Evolutionary conservation across 495 filamentous ascomycete genomes (phyloP).

Genomic region (Talaromyces liani): DNA sequence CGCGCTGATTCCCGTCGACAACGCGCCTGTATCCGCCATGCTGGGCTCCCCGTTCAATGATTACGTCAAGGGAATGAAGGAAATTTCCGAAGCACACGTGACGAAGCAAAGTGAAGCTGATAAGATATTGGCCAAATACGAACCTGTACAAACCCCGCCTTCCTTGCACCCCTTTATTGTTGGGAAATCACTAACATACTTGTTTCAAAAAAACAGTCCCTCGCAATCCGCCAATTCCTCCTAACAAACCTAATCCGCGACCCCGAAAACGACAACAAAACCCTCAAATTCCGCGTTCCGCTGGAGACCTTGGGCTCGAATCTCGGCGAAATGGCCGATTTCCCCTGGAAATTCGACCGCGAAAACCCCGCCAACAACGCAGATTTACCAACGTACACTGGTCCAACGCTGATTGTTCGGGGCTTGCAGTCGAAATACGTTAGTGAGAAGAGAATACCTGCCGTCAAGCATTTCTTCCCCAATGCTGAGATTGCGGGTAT

Average conservation of each 20-base stretch:
- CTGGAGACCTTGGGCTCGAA: constrained; percentile 47
- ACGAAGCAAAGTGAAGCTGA: constrained; percentile 71
- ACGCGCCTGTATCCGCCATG: constrained; percentile 75
- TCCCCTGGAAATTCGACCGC: constrained; percentile 56
- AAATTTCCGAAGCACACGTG: constrained; percentile 55
- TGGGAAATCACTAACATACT: background rate
- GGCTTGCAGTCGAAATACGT: constrained; percentile 83
- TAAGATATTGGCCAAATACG: constrained; percentile 68
- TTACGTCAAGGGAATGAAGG: constrained; percentile 80
- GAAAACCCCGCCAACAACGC: constrained; percentile 21
- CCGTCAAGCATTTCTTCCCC: constrained; percentile 87
- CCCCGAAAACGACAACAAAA: constrained; percentile 18
- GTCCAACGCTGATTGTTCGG: constrained; percentile 74
- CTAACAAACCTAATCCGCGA: constrained; percentile 75
- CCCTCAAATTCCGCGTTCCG: constrained; percentile 53
- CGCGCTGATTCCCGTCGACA: constrained; percentile 79
- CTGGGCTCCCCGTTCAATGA: constrained; percentile 67
- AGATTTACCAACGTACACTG: constrained; percentile 53
- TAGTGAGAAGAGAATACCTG: constrained; percentile 76
- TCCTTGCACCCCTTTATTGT: constrained; percentile 4
- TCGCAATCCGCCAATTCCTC: constrained; percentile 83
- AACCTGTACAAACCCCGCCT: constrained; percentile 39
- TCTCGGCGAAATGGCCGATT: constrained; percentile 65
- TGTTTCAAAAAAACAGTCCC: constrained; percentile 31
- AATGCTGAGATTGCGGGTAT: constrained; percentile 71